These are phyloP conservation scores for Leishmania tropica DNA, from an alignment of 208 protist genomes.

Conservation along the genomic window DNA sequence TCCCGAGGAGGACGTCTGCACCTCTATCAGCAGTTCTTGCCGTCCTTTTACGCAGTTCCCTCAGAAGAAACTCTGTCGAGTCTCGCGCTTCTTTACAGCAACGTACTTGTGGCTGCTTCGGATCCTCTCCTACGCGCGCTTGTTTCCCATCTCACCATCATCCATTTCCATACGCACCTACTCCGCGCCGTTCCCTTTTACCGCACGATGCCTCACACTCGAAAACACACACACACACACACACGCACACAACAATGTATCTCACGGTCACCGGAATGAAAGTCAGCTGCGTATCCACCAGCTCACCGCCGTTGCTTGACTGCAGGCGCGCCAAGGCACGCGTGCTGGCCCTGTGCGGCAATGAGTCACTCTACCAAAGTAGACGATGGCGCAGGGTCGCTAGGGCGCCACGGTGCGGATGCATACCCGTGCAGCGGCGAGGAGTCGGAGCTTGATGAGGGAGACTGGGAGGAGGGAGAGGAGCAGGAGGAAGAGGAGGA, in stretches of 20 bases:
- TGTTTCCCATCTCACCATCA: not conserved
- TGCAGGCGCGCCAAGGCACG: not conserved
- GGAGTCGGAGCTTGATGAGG: slow-evolving; percentile 20
- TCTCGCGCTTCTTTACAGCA: not conserved
- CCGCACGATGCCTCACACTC: not conserved
- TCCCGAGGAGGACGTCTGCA: not conserved
- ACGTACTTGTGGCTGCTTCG: not conserved
- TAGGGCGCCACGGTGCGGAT: not conserved
- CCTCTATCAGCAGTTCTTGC: not conserved
- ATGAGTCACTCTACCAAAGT: not conserved
- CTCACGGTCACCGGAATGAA: not conserved
- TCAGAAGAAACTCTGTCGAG: not conserved
- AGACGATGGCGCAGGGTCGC: not conserved
- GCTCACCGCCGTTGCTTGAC: not conserved
- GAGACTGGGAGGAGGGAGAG: slow-evolving; percentile 6
- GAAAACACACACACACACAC: not conserved
- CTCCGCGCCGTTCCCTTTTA: not conserved
- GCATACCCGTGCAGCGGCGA: not conserved
- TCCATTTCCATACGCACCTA: not conserved
- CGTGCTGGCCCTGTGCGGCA: not conserved
- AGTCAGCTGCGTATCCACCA: not conserved
- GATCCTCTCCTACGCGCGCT: not conserved
- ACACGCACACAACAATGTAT: not conserved
- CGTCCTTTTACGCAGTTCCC: not conserved
- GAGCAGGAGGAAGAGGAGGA: slow-evolving; percentile 3